Conservation (phyloP, 495 filamentous ascomycete species). For the Daldinia grandis region DNA sequence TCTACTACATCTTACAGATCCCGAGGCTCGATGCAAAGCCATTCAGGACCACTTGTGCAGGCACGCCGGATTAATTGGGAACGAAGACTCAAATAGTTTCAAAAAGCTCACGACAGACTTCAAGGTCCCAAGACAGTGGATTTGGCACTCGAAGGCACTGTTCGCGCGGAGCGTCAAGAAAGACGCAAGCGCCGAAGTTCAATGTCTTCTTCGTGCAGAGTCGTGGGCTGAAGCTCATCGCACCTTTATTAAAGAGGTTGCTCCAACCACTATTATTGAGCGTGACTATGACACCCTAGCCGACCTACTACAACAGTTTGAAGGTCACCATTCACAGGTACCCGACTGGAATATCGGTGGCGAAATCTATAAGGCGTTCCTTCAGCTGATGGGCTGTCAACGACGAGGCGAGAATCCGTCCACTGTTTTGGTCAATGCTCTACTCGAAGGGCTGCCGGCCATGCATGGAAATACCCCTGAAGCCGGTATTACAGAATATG, state of each 20-base stretch:
- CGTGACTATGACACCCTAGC: slow-evolving; percentile 72
- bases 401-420: slow-evolving; percentile 45
- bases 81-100: slow-evolving; percentile 63
- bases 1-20: slow-evolving; percentile 75
- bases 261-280: slow-evolving; percentile 79
- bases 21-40: slow-evolving; percentile 67
- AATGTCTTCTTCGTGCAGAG: slow-evolving; percentile 76
- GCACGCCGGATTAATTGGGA: slow-evolving; percentile 64
- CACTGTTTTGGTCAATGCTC: slow-evolving; percentile 60
- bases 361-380: slow-evolving; percentile 82
- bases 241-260: slow-evolving; percentile 79
- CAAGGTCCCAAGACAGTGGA: slow-evolving; percentile 75
- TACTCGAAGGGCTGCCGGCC: slow-evolving; percentile 70
- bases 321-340: slow-evolving; percentile 55
- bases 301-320: slow-evolving; percentile 72
- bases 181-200: slow-evolving; percentile 71
- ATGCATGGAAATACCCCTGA: slow-evolving; percentile 65
- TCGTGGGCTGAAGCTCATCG: slow-evolving; percentile 83
- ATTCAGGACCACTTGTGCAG: slow-evolving; percentile 75
- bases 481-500: slow-evolving; percentile 59
- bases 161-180: slow-evolving; percentile 73
- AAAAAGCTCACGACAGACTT: slow-evolving; percentile 65
- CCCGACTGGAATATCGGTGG: slow-evolving; percentile 78
- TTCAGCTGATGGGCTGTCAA: slow-evolving; percentile 63
- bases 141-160: slow-evolving; percentile 88